Evolutionary conservation across 306 rosid species (phyloP), one percentile per base, ranked within the genome.

Genomic region (Vigna reflexopilosa): DNA sequence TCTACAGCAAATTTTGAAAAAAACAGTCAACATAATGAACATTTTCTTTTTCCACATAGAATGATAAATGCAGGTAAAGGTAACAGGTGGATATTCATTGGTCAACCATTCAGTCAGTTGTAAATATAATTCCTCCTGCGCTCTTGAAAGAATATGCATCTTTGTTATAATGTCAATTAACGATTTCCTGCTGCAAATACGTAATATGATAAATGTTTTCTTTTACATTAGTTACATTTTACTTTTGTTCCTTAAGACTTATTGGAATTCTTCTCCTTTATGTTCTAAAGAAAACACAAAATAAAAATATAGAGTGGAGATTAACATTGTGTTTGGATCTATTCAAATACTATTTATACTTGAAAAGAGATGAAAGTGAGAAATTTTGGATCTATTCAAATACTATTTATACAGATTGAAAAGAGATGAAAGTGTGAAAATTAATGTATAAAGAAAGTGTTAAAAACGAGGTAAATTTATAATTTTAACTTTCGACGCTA

Each of bases 1-100:
- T 93, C 98, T 95, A 54, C 36, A 88, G 14, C 17, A 63, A 74
- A 45, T 68, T 75, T 3, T 0, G 5, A 34, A 42, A 9, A 30
- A 72, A 61, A 64, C 77, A 81, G 80, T 83, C 76, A 86, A 82
- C 52, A 82, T 49, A 50, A 75, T 15, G 65, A 64, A 72, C 52
- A 32, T 30, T 34, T 40, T 56, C 22, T 57, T 77, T 67, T 77
- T 73, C 52, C 40, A 72, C 58, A 52, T 38, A 62, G 5, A 32
- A 44, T 52, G 34, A 67, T 75, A 69, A 64, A 72, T 14, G 20
- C 67, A 14, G 15, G 7, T 30, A 9, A 19, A 2, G 47, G 47
- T 9, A 8, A 40, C 24, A 10, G 48, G 22, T 50, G 42, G 15
- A 66, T 81, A 49, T 65, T 84, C 63, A 38, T 40, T 11, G 58